Evolutionary conservation across 768 basidiomycete species (phyloP).

Genomic region (Rhodocollybia butyracea): DNA sequence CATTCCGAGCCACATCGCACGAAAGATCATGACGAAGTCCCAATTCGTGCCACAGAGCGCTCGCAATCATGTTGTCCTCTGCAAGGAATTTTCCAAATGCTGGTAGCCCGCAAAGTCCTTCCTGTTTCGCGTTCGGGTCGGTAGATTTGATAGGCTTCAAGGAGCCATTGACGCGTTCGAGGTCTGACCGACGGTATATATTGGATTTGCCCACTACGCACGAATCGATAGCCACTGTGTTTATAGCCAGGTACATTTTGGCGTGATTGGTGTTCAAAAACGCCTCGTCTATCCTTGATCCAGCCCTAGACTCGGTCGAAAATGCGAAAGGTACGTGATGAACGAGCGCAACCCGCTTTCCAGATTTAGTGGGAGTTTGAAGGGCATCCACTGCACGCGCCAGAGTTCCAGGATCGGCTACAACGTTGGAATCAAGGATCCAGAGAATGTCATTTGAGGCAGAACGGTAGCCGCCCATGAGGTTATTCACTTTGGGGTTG

Average conservation of each 20-base stretch:
- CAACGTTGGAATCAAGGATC: constrained; percentile 96
- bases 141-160: constrained; percentile 42
- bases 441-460: constrained; percentile 90
- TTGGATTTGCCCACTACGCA: constrained; percentile 98
- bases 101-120: constrained; percentile 53
- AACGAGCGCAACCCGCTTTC: constrained; percentile 71
- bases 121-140: constrained; percentile 20
- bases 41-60: constrained; percentile 91
- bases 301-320: constrained; percentile 64
- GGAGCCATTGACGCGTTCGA: constrained; percentile 71
- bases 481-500: constrained; percentile 98
- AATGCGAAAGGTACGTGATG: constrained; percentile 95
- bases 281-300: constrained; percentile 85
- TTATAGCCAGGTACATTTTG: constrained; percentile 97
- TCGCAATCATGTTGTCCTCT: constrained; percentile 97
- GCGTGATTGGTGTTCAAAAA: constrained; percentile 97
- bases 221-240: constrained; percentile 83
- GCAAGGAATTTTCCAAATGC: constrained; percentile 89
- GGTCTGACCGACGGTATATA: constrained; percentile 85
- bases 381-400: constrained; percentile 83
- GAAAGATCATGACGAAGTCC: constrained; percentile 86
- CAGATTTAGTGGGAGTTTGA: constrained; percentile 35
- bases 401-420: constrained; percentile 73
- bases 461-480: constrained; percentile 76
- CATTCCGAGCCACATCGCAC: constrained; percentile 85